phyloP scores from a whole-genome alignment of 306 rosid genomes.

The Sphenostylis stenocarpa region DNA sequence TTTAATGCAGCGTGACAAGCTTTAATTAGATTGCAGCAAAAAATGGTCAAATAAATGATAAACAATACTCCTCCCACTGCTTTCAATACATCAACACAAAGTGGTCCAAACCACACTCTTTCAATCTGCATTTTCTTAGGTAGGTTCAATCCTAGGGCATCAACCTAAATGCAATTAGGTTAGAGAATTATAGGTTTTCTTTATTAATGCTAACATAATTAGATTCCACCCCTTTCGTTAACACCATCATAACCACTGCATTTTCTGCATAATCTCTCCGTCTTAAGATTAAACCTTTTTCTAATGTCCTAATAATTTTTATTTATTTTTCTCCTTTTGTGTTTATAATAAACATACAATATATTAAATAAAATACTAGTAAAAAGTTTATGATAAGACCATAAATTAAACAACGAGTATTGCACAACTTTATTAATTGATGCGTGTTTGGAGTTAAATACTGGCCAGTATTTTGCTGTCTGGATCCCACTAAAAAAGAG shows the following conservation, averaged over 20 bases:
- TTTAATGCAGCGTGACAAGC: slow-evolving; percentile 15
- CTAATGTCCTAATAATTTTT: too few relatives aligned
- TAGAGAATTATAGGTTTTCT: too few relatives aligned
- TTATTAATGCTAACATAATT: too few relatives aligned
- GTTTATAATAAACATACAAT: too few relatives aligned
- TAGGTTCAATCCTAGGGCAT: background rate
- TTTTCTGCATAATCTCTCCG: too few relatives aligned
- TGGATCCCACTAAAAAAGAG: background rate
- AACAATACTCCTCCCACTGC: background rate
- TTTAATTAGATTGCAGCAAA: background rate
- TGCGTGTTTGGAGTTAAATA: background rate
- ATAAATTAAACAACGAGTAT: background rate
- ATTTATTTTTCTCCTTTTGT: too few relatives aligned
- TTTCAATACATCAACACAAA: too few relatives aligned
- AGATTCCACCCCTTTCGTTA: too few relatives aligned
- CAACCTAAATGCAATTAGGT: slow-evolving; percentile 9
- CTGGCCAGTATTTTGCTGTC: background rate
- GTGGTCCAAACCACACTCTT: too few relatives aligned
- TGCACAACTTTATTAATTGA: background rate
- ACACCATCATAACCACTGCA: too few relatives aligned
- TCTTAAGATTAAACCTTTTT: too few relatives aligned
- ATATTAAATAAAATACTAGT: background rate
- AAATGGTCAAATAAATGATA: background rate
- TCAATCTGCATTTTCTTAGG: too few relatives aligned
- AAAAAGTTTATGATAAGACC: background rate